Base-by-base conservation (phyloP, 2,329 filamentous ascomycete species). In the Penicillium sp. region DNA sequence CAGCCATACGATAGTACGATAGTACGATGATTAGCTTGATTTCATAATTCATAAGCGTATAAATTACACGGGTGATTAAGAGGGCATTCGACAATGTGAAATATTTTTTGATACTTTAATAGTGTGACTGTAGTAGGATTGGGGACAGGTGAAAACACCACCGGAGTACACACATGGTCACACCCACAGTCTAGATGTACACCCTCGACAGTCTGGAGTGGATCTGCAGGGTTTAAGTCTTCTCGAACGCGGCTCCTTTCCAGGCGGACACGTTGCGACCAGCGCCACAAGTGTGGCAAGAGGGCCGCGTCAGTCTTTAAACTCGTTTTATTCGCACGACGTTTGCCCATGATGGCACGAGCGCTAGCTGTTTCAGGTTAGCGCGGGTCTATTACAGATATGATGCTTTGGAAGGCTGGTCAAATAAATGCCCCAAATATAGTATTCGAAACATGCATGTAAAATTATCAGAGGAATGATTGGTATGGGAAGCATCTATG, bases 251-350 rank as follows among this genome's bases (percentile, higher is more conserved):
- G 48, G 53, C 55, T 40, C 52, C 11, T 43, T 37, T 37, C 35
- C 25, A 26, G 48, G 48, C n/a, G 30, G 28, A 22, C 28, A 43
- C 33, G 49, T 52, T 57, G 35, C 35, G 19, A 43, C 33, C 58
- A 62, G 57, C 59, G 64, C 61, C 62, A 64, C 64, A 66, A 14
- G 22, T 62, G 64, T 66, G 64, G 64, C 64, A 57, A 66, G 40
- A 26, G 57, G 62, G 64, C 64, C 59, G 64, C 64, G 64, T 66
- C 61, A 66, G 59, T 54, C 55, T 42, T 51, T 16, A 35, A 35
- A 35, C 8, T 51, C 4, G 19, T 22, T 14, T 48, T 48, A 48
- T 48, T 48, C 45, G 45, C 45, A 48, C 45, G 45, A 13, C 4
- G 25, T 26, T 11, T 26, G 6, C 13, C 16, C 6, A 6, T 48